Percentiles rank a stretch among this genome's conserved stretches.
Evolutionary conservation across 495 filamentous ascomycete species (phyloP).

Genomic region (Penicillium lagena): DNA sequence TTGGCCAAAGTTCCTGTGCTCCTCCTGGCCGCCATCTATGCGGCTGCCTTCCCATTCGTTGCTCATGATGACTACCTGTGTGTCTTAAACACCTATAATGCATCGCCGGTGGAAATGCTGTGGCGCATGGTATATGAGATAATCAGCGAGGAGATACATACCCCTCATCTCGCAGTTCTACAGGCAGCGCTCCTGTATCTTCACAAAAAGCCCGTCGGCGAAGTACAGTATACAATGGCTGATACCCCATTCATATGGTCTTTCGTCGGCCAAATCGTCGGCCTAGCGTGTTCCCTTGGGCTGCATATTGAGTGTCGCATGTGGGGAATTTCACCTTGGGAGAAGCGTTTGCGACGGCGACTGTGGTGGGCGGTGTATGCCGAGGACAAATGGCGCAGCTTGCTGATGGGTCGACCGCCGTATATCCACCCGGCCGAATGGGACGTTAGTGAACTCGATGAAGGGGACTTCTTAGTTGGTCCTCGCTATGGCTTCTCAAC

Average conservation of each 20-base stretch:
- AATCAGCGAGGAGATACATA: slow-evolving; percentile 28
- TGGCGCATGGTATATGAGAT: slow-evolving; percentile 30
- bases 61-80: slow-evolving; percentile 26
- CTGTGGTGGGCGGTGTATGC: slow-evolving; percentile 88
- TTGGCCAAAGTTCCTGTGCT: slow-evolving; percentile 20
- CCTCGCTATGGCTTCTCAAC: slow-evolving; percentile 18
- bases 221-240: slow-evolving; percentile 14
- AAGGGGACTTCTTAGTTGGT: slow-evolving; percentile 56
- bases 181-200: slow-evolving; percentile 30
- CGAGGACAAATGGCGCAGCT: slow-evolving; percentile 88
- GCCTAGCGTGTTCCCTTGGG: slow-evolving; percentile 47
- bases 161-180: slow-evolving; percentile 24
- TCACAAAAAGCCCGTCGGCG: slow-evolving; percentile 16
- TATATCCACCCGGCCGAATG: slow-evolving; percentile 75
- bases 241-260: slow-evolving; percentile 32
- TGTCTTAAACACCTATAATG: slow-evolving; percentile 22
- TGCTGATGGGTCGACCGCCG: slow-evolving; percentile 81
- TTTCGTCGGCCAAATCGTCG: slow-evolving; percentile 28
- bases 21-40: slow-evolving; percentile 31
- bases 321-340: slow-evolving; percentile 87
- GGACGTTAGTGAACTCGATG: slow-evolving; percentile 64
- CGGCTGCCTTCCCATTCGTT: slow-evolving; percentile 26
- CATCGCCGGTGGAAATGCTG: slow-evolving; percentile 17
- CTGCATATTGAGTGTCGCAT: slow-evolving; percentile 81
- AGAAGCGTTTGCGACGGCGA: slow-evolving; percentile 73